phyloP scores from a whole-genome alignment of 345 rosid genomes.

The Pugionium cornutum region DNA sequence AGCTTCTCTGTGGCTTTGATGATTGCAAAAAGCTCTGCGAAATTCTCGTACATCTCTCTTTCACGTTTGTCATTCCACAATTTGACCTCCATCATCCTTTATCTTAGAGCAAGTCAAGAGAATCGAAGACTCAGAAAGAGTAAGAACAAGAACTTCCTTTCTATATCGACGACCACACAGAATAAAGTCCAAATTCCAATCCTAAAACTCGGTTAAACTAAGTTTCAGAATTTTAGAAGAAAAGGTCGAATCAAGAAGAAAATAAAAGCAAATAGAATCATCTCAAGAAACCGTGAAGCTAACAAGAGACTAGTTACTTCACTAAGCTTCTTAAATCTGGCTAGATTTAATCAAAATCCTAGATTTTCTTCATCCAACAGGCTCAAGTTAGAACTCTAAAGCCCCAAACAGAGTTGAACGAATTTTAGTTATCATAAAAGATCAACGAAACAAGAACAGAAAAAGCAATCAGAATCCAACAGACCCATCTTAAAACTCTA shows the following conservation, averaged over 20 bases:
- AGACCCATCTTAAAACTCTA: too few species aligned
- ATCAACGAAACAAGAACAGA: not conserved
- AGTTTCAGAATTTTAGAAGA: not conserved
- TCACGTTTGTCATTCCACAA: slow-evolving; percentile 93
- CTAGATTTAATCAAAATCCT: not conserved
- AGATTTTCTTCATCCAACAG: too few species aligned
- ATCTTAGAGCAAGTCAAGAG: slow-evolving; percentile 35
- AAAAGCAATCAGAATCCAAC: not conserved
- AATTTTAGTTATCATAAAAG: not conserved
- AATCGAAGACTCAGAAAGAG: slow-evolving; percentile 76
- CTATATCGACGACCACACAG: slow-evolving; percentile 10
- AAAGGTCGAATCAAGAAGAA: not conserved
- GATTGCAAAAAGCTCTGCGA: slow-evolving; percentile 90
- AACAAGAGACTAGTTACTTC: not conserved
- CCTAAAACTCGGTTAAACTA: not conserved
- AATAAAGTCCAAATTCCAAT: not conserved
- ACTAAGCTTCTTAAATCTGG: not conserved
- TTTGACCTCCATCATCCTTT: slow-evolving; percentile 67
- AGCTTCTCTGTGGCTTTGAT: slow-evolving; percentile 94
- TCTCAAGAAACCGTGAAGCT: not conserved
- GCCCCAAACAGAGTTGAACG: not conserved
- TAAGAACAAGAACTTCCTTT: slow-evolving; percentile 21
- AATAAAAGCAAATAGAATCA: not conserved
- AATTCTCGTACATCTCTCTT: slow-evolving; percentile 95
- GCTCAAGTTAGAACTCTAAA: not conserved